A percentile compares a stretch with the other conserved stretches of the same genome.
Conservation (phyloP, 2,329 filamentous ascomycete genomes). For the Trichophyton equinum region DNA sequence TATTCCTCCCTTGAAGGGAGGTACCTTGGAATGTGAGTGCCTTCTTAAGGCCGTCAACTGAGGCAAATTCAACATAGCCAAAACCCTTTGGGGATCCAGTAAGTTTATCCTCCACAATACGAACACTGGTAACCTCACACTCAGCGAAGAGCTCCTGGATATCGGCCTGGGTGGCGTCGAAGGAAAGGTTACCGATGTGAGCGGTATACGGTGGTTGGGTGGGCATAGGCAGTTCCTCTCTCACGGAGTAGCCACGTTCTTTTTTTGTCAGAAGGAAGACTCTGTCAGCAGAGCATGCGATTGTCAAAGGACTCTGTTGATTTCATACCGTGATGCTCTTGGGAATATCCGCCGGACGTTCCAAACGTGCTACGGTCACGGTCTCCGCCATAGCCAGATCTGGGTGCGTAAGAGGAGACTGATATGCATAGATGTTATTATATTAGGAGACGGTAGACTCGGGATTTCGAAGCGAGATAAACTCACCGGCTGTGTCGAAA, state of each 20-base stretch:
- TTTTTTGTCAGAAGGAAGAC: neutral
- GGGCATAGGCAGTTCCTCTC: slow-evolving; percentile 71
- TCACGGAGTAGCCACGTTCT: slow-evolving; percentile 27
- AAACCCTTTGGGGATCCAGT: slow-evolving; percentile 94
- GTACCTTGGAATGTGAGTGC: slow-evolving; percentile 72
- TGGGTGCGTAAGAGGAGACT: slow-evolving; percentile 27
- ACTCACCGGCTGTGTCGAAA: slow-evolving; percentile 8
- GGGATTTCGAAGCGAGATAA: neutral
- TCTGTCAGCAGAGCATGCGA: slow-evolving; percentile 3
- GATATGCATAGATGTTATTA: neutral
- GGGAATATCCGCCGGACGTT: neutral
- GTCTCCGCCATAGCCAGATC: slow-evolving; percentile 38
- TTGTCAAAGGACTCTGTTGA: neutral
- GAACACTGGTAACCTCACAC: slow-evolving; percentile 78
- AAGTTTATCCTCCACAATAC: slow-evolving; percentile 93
- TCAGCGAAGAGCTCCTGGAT: slow-evolving; percentile 74
- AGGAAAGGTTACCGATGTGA: slow-evolving; percentile 91
- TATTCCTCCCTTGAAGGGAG: slow-evolving; percentile 74
- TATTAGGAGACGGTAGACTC: slow-evolving; percentile 3
- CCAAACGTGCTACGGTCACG: slow-evolving; percentile 28
- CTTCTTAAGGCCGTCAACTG: slow-evolving; percentile 78
- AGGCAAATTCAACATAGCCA: slow-evolving; percentile 89
- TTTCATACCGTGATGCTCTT: neutral
- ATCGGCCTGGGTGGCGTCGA: slow-evolving; percentile 75
- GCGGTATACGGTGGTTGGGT: slow-evolving; percentile 90